Conservation (phyloP, 2,329 filamentous ascomycete species). For the Fusarium domesticum region DNA sequence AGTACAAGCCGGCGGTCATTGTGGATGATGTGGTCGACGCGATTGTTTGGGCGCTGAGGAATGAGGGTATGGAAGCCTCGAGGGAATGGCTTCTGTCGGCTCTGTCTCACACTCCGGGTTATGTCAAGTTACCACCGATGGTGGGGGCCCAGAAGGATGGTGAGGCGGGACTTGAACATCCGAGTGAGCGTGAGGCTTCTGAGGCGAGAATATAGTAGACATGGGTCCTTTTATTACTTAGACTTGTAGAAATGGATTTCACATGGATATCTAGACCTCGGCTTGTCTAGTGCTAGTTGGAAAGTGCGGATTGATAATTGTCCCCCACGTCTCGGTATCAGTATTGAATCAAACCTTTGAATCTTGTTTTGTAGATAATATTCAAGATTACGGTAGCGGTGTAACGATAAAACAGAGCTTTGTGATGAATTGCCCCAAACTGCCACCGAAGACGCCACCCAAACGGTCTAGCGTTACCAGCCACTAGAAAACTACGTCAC, state of each 20-base stretch:
- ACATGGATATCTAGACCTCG: not conserved
- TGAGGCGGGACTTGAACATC: constrained; percentile 12
- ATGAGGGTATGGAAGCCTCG: constrained; percentile 43
- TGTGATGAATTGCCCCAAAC: constrained; percentile 26
- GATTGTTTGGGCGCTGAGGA: constrained; percentile 70
- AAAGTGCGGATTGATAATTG: not conserved
- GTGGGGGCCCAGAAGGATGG: constrained; percentile 7
- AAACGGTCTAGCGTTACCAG: constrained; percentile 18
- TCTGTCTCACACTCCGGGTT: constrained; percentile 28
- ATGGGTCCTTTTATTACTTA: not conserved
- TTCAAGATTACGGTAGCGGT: not conserved
- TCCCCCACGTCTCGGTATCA: not conserved
- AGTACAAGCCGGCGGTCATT: constrained; percentile 60
- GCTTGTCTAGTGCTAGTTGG: not conserved
- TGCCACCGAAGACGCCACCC: constrained; percentile 19
- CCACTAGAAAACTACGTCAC: constrained; percentile 26
- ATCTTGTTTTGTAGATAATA: no score
- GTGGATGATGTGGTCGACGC: constrained; percentile 74
- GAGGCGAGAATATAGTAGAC: constrained; percentile 14
- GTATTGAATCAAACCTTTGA: not conserved
- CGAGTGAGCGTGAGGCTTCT: constrained; percentile 24
- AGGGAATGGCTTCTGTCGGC: constrained; percentile 32
- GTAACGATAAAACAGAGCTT: constrained; percentile 6
- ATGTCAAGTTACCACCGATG: constrained; percentile 25
- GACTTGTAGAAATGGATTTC: not conserved